Evolutionary conservation across 2,329 filamentous ascomycete species (phyloP).

Genomic region (Metarhizium brunneum): DNA sequence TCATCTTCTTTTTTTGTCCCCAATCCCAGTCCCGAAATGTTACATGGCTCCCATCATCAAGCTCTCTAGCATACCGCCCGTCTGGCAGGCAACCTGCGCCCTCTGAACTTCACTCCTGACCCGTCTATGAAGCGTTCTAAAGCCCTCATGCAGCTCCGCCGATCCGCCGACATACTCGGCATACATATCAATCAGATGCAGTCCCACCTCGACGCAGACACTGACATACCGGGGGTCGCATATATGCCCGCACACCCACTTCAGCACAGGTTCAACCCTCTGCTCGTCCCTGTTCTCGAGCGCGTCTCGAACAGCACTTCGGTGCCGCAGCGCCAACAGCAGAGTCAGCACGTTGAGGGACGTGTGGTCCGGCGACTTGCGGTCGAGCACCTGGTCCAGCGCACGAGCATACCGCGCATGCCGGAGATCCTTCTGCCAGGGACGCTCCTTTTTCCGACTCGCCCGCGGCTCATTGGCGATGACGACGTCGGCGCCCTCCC

Average conservation of each 20-base stretch:
- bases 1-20: background rate
- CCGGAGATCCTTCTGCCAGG: slow-evolving; percentile 76
- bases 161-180: slow-evolving; percentile 68
- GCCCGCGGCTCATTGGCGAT: slow-evolving; percentile 60
- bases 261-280: slow-evolving; percentile 70
- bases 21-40: background rate
- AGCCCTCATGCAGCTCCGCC: slow-evolving; percentile 59
- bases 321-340: slow-evolving; percentile 76
- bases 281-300: slow-evolving; percentile 74
- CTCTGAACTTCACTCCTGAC: slow-evolving; percentile 74
- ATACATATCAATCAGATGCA: slow-evolving; percentile 81
- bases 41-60: slow-evolving; percentile 30
- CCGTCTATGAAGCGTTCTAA: slow-evolving; percentile 58
- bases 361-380: slow-evolving; percentile 40
- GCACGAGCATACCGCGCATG: slow-evolving; percentile 69
- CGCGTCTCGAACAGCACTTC: slow-evolving; percentile 73
- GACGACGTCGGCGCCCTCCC: slow-evolving; percentile 79
- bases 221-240: slow-evolving; percentile 72
- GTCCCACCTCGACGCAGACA: slow-evolving; percentile 73
- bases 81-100: slow-evolving; percentile 73
- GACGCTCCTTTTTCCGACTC: slow-evolving; percentile 51
- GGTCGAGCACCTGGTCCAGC: slow-evolving; percentile 67
- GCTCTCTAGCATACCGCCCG: slow-evolving; percentile 78
- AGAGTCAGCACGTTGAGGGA: slow-evolving; percentile 63
- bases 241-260: slow-evolving; percentile 75